Evolutionary conservation across 2,329 filamentous ascomycete species (phyloP), one percentile per base, ranked within the genome.

Genomic region (Oidium heveae): DNA sequence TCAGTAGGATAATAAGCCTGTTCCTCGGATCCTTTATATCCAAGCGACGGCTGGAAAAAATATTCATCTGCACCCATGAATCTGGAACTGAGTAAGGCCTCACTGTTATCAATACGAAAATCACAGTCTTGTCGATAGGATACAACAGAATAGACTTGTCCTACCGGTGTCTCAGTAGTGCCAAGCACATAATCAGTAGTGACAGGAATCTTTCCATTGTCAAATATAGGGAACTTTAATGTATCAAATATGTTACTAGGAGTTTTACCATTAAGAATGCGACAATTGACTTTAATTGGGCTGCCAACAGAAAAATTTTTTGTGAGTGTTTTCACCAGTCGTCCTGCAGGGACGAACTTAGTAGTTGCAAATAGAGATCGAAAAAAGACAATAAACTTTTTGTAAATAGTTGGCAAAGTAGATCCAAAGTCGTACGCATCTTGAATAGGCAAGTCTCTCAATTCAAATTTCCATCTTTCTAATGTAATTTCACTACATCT

Each of bases 371-470:
- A 94, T 49, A 98, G 74, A 1, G 87, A 87, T 57, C 91, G 78
- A 68, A 96, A 95, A 61, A 95, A 79, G 60, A 96, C 84, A 59
- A 98, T 94, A 62, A 85, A 86, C 69, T 94, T 91, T 70, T 98
- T 98, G 74, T 98, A 98, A 56, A 94, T 80, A 54, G 86, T 89
- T 15, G 91, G 87, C 53, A 96, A 71, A 34, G 70, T 72, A 12
- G 71, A 71, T 8, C 75, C 76, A 64, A 80, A 85, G 64, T 76
- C 77, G 51, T 76, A 72, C 16, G 65, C 61, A 34, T 66, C 63
- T 59, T 73, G 65, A 65, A 71, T 65, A 56, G 72, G 67, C 56
- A 70, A 69, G 60, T 77, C 76, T 64, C 84, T 84, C 55, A 96
- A 72, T 64, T 91, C 82, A 59, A 98, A 76, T 56, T 74, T 82